Evolutionary conservation across 768 basidiomycete genomes (phyloP).

Genomic region (Clavulina sp.): DNA sequence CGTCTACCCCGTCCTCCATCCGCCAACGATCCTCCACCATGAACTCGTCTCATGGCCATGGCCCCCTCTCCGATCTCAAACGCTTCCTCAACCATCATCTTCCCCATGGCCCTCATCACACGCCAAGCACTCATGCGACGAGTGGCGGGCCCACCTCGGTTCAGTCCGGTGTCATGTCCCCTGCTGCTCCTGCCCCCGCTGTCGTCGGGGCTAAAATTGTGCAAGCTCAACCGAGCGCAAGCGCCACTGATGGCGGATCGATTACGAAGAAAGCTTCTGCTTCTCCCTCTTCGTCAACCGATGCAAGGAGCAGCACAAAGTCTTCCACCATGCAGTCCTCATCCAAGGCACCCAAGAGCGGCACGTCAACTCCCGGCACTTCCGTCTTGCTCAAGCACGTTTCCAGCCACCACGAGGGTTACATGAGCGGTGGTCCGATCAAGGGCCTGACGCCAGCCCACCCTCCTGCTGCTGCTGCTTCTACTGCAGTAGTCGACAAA

Average conservation of each 20-base stretch:
- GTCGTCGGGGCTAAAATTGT: no score
- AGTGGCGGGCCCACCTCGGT: background rate
- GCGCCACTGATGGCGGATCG: no score
- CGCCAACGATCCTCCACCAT: no score
- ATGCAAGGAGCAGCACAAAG: no score
- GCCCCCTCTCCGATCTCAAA: constrained; percentile 76
- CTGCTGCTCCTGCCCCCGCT: background rate
- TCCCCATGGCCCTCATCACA: constrained; percentile 27
- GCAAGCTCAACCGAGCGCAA: no score
- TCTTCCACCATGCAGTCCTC: background rate
- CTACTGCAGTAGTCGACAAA: no score
- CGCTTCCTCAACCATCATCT: constrained; percentile 91
- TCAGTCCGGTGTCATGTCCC: background rate
- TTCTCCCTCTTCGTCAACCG: no score
- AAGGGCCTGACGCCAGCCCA: background rate
- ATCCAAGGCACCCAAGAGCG: no score
- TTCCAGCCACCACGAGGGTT: constrained; percentile 2
- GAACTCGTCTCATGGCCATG: background rate
- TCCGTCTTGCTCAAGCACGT: background rate
- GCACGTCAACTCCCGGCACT: background rate
- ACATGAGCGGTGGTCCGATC: constrained; percentile 10
- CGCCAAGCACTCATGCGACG: background rate
- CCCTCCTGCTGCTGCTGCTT: constrained; percentile 14
- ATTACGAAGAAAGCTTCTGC: no score
- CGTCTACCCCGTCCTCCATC: no score